Conservation (phyloP, 495 filamentous ascomycete species). For the Talaromyces ruber region DNA sequence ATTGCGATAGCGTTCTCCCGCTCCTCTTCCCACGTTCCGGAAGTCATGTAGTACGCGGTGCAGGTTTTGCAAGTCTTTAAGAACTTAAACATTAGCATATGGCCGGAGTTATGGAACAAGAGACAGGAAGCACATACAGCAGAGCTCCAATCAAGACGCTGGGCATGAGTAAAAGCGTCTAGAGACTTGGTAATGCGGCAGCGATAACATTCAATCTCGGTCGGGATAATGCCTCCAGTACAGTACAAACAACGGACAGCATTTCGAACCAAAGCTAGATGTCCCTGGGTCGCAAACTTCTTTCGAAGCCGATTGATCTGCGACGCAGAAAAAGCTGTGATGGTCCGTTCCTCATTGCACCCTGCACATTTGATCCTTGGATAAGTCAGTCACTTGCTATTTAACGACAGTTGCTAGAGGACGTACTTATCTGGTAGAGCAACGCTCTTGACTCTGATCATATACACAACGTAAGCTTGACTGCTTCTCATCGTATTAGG, state of each 20-base stretch:
- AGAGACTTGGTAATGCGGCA: conserved; percentile 40
- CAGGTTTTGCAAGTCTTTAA: conserved; percentile 10
- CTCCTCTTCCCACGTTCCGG: not conserved
- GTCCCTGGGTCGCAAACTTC: conserved; percentile 5
- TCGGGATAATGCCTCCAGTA: conserved; percentile 11
- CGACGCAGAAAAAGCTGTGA: conserved; percentile 37
- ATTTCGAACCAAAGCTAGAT: conserved; percentile 10
- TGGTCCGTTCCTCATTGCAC: conserved; percentile 27
- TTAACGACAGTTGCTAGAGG: not conserved
- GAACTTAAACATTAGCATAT: conserved; percentile 33
- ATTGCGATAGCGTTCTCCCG: not conserved
- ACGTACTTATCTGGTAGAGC: conserved; percentile 22
- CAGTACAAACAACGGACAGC: not conserved
- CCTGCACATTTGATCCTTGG: conserved; percentile 38
- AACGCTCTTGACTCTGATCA: conserved; percentile 16
- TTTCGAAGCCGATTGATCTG: conserved; percentile 24
- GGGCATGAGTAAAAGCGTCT: conserved; percentile 48
- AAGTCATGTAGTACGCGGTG: not conserved
- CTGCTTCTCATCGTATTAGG: not conserved
- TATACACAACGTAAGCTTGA: not conserved
- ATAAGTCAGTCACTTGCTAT: conserved; percentile 4
- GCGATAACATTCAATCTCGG: conserved; percentile 29
- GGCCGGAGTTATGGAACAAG: not conserved
- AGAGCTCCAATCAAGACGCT: conserved; percentile 36
- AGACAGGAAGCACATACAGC: conserved; percentile 32